Base-by-base conservation (phyloP, 2,329 filamentous ascomycete genomes). In the Mycosphaerella sp. region DNA sequence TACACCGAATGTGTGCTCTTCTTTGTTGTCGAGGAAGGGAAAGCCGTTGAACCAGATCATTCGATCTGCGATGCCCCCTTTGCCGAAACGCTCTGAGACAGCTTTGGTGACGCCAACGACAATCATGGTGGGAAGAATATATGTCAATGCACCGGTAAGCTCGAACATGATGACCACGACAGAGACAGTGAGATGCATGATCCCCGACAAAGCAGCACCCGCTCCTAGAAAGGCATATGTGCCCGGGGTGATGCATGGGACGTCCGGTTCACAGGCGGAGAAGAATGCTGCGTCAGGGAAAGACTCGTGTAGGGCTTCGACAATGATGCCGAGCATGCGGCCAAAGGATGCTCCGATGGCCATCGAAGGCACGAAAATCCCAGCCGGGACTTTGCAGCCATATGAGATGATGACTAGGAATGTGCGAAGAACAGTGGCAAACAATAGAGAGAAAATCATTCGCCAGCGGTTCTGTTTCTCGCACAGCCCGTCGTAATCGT, bases 131-230 rank as follows among this genome's bases (percentile, higher is more conserved):
- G 93, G 93, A 25, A 98, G 74, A 58, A 98, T 97, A 66, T 98
- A 98, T 1, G 90, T 95, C 54, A 97, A 74, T 6, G 93, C 93
- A n/a, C 93, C 93, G 0, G 93, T 98, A 43, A 98, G 79, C 70
- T 98, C 93, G 65, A 97, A 97, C 93, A 98, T 97, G 69, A 98
- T 98, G 64, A 98, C 93, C 2, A 96, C 91, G 8, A 98, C 89
- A 0, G 90, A 94, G 13, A 98, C 84, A 0, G 91, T 96, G 56
- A 98, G 87, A 69, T 97, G 93, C 91, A 97, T 98, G 65, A 97
- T 96, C 8, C 93, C 93, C 67, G 87, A 91, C 18, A 98, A 76
- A 0, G 93, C 88, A 1, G 93, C 91, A 0, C 84, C 93, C 4
- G 93, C 93, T 37, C 93, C 93, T 0, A 98, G 77, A 61, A 98